Base-by-base conservation (phyloP, 75 land plant genomes). In the Selaginella moellendorffii region DNA sequence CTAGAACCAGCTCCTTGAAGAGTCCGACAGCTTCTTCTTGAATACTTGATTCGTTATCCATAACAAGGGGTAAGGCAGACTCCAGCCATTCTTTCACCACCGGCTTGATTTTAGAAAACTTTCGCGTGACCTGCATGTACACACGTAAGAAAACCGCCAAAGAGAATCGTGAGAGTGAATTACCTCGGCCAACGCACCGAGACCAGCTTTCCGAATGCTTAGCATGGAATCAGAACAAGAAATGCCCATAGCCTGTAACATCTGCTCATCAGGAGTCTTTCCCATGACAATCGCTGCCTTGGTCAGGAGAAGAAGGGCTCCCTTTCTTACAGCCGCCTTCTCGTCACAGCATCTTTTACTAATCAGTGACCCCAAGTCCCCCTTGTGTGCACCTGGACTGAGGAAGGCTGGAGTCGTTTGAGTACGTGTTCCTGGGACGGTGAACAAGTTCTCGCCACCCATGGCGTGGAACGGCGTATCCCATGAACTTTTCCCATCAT, bases 211-310 rank as follows among this genome's bases (percentile, higher is more conserved):
- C 54, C 87, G 54, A n/a, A 90, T 90, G 79, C 91, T 90, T 28
- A 90, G 82, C 71, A 90, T 78, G 23, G 87, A 78, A 68, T 90
- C 96, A 18, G 81, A 73, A 65, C 96, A 90, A 68, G 91, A 79
- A 68, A 67, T 69, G 0, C 91, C 87, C 69, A 90, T 73, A 1
- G 77, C 81, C 70, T 74, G 76, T 8, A 90, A 63, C 29, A 85
- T 27, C 8, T 23, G 67, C 31, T 72, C 80, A 73, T 83, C 81
- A 42, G 78, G 78, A 52, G 78, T 63, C 27, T 42, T 72, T 10
- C 79, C 78, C 24, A 80, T 53, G 21, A 81, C 67, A 26, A 74
- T 36, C 0, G 78, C 72, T 29, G 83, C 72, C 66, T 86, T 90
- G 24, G 75, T 80, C 72, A 83, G 76, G 27, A 90, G 72, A 36